These are phyloP conservation scores for Ogataea polymorpha DNA, from an alignment of 805 yeast species.

Conservation along the genomic window DNA sequence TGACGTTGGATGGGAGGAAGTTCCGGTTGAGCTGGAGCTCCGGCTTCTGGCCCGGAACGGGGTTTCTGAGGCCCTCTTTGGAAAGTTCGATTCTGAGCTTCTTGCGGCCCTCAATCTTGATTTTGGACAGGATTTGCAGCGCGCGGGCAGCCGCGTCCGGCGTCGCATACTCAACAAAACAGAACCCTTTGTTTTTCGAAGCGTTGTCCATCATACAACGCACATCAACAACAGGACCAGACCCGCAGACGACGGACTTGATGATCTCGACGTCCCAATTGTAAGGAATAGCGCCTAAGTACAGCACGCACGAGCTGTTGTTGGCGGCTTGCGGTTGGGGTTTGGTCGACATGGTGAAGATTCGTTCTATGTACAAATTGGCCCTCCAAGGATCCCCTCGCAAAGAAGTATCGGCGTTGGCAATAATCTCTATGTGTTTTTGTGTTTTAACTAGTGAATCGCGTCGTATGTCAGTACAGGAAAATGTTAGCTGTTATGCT, in stretches of 20 bases:
- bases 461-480: slow-evolving; percentile 6
- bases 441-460: slow-evolving; percentile 5
- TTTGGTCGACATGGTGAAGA: slow-evolving; percentile 12
- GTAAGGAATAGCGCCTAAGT: slow-evolving; percentile 62
- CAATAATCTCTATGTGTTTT: slow-evolving; percentile 9
- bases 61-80: slow-evolving; percentile 53
- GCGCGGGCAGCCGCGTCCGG: slow-evolving; percentile 55
- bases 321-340: slow-evolving; percentile 16
- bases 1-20: slow-evolving; percentile 55
- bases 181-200: slow-evolving; percentile 63
- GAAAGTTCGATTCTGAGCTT: slow-evolving; percentile 56
- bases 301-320: slow-evolving; percentile 45
- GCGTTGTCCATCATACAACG: slow-evolving; percentile 57
- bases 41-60: slow-evolving; percentile 38
- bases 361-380: slow-evolving; percentile 14
- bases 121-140: slow-evolving; percentile 39
- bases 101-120: slow-evolving; percentile 44
- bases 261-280: slow-evolving; percentile 68
- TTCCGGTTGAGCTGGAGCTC: slow-evolving; percentile 43
- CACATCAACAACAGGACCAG: slow-evolving; percentile 68
- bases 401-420: slow-evolving; percentile 10
- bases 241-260: slow-evolving; percentile 65
- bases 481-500: slow-evolving; percentile 4
- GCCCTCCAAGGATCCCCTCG: slow-evolving; percentile 16
- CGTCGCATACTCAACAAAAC: slow-evolving; percentile 56